These are phyloP conservation scores for Pseudogymnoascus sp. DNA, from an alignment of 2,329 filamentous ascomycete species.

Conservation along the genomic window DNA sequence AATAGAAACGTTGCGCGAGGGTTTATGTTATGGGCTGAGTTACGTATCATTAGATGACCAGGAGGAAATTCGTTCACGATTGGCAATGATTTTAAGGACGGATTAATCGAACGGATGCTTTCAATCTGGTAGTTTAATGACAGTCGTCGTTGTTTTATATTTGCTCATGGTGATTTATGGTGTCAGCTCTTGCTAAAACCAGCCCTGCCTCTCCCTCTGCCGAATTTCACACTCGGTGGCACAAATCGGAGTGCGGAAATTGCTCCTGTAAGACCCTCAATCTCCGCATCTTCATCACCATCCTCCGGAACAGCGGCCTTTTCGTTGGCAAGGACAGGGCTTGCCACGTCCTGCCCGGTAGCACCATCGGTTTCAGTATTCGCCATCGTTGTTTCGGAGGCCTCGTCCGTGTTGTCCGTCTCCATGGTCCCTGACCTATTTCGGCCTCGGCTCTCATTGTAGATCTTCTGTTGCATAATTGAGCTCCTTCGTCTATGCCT, in stretches of 20 bases:
- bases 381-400: slow-evolving; percentile 24
- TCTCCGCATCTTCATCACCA: slow-evolving; percentile 34
- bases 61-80: slow-evolving; percentile 4
- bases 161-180: neutral
- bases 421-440: slow-evolving; percentile 17
- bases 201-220: slow-evolving; percentile 31
- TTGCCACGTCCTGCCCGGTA: slow-evolving; percentile 16
- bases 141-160: slow-evolving; percentile 2
- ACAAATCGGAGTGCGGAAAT: slow-evolving; percentile 70
- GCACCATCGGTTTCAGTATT: slow-evolving; percentile 15
- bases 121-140: slow-evolving; percentile 7
- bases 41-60: slow-evolving; percentile 10
- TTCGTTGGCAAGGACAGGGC: slow-evolving; percentile 17
- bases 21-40: slow-evolving; percentile 8
- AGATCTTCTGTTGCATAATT: slow-evolving; percentile 29
- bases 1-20: slow-evolving; percentile 6
- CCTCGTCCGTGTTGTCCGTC: slow-evolving; percentile 2
- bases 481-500: slow-evolving; percentile 44
- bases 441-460: slow-evolving; percentile 20
- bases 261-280: slow-evolving; percentile 57
- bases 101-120: slow-evolving; percentile 5
- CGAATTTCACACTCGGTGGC: slow-evolving; percentile 60
- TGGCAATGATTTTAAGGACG: slow-evolving; percentile 7
- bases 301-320: slow-evolving; percentile 15
- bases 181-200: slow-evolving; percentile 23